Evolutionary conservation across 2,329 filamentous ascomycete genomes (phyloP), one percentile per base, ranked within the genome.

Genomic region (Sporothrix sp.): DNA sequence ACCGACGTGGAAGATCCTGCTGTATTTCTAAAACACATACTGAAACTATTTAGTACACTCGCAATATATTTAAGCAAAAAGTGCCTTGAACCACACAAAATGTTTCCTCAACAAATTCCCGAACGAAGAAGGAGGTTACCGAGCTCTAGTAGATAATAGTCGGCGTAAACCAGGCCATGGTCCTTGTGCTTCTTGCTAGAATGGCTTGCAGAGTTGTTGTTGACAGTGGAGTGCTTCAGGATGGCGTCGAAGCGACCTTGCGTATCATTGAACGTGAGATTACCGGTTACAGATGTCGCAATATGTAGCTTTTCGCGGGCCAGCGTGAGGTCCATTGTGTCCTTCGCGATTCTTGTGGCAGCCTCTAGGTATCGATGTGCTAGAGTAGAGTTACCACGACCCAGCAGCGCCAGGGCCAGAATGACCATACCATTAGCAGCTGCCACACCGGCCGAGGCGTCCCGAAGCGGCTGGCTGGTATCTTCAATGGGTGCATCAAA

Each of bases 81-180:
- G n/a, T n/a, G n/a, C n/a, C n/a, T n/a, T n/a, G n/a, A n/a, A n/a
- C n/a, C n/a, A n/a, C n/a, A n/a, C n/a, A n/a, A n/a, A n/a, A n/a
- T n/a, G n/a, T n/a, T n/a, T n/a, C n/a, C n/a, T n/a, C n/a, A n/a
- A n/a, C 37, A 39, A 13, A 48, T 20, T 1, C 46, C 46, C 27
- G 35, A 32, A 20, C 46, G 46, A 13, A 48, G 28, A 13, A 48
- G 37, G 8, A 40, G 38, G n/a, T 38, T 48, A 1, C 46, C 46
- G 14, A 48, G 40, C 13, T 48, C 46, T 1, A 48, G 28, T 9
- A 48, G 20, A 16, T 48, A 48, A 28, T 48, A 48, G 27, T 48
- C 46, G 1, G 46, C 46, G 10, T 48, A 48, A 3, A 48, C 37
- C 9, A 39, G 37, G 11, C 37, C 37, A 9, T 39, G 37, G 13